Evolutionary conservation across 306 rosid species (phyloP).

Genomic region (Parietaria judaica): DNA sequence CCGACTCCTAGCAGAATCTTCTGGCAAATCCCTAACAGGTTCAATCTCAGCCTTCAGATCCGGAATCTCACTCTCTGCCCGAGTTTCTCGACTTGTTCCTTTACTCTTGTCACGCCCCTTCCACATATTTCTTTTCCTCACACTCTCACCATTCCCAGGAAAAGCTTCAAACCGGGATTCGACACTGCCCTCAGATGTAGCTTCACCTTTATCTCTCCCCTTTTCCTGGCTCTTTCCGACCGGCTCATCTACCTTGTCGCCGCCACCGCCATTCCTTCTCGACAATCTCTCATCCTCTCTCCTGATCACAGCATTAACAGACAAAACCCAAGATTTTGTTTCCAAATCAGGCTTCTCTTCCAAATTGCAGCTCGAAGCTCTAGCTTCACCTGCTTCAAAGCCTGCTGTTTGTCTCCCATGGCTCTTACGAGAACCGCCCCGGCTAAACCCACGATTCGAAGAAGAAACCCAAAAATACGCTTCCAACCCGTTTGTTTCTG

Average conservation of each 20-base stretch:
- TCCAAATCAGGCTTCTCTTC: background rate
- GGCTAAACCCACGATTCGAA: background rate
- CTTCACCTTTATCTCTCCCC: background rate
- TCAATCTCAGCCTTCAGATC: background rate
- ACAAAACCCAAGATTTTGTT: background rate
- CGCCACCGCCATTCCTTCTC: conserved; percentile 1
- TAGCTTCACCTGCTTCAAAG: background rate
- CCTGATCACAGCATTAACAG: background rate
- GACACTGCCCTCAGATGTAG: background rate
- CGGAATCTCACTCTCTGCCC: background rate
- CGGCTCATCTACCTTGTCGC: background rate
- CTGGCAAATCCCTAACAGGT: background rate
- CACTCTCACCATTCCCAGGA: background rate
- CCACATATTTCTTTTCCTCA: background rate
- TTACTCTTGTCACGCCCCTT: background rate
- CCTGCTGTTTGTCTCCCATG: background rate
- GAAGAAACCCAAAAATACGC: background rate
- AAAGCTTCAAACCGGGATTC: background rate
- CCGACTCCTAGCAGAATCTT: no score
- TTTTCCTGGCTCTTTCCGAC: background rate
- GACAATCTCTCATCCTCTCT: background rate
- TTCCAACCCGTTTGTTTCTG: background rate
- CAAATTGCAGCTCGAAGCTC: background rate
- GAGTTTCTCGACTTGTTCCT: background rate
- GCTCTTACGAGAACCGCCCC: background rate